These are phyloP conservation scores for Saccharomyces hybrid DNA, from an alignment of 1,139 yeast genomes.

Conservation along the genomic window DNA sequence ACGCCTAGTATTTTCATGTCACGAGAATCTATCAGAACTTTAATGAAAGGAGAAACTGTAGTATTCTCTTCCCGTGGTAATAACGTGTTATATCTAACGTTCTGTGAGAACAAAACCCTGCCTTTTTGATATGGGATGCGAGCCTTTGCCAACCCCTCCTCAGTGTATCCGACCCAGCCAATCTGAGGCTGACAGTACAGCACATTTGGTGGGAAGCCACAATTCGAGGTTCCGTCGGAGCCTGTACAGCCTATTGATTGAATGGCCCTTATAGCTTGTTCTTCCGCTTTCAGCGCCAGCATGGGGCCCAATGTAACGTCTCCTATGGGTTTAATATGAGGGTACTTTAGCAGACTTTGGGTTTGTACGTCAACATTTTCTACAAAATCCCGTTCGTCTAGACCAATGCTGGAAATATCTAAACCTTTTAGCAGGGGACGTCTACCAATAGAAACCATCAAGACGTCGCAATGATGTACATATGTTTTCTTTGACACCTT, in stretches of 20 bases:
- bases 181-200: background rate
- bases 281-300: background rate
- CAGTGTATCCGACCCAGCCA: background rate
- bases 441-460: background rate
- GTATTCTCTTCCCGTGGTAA: background rate
- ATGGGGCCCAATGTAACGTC: background rate
- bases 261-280: background rate
- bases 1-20: background rate
- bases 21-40: background rate
- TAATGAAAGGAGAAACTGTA: background rate
- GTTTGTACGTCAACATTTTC: background rate
- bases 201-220: background rate
- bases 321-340: background rate
- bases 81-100: background rate
- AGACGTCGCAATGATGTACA: background rate
- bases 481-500: background rate
- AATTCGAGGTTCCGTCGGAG: background rate
- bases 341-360: background rate
- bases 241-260: background rate
- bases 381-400: background rate
- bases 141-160: background rate
- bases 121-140: background rate
- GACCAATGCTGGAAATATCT: background rate
- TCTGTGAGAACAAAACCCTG: background rate
- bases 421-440: background rate